These are phyloP conservation scores for Sporobolomyces roseus DNA, from an alignment of 768 basidiomycete genomes.

Conservation along the genomic window DNA sequence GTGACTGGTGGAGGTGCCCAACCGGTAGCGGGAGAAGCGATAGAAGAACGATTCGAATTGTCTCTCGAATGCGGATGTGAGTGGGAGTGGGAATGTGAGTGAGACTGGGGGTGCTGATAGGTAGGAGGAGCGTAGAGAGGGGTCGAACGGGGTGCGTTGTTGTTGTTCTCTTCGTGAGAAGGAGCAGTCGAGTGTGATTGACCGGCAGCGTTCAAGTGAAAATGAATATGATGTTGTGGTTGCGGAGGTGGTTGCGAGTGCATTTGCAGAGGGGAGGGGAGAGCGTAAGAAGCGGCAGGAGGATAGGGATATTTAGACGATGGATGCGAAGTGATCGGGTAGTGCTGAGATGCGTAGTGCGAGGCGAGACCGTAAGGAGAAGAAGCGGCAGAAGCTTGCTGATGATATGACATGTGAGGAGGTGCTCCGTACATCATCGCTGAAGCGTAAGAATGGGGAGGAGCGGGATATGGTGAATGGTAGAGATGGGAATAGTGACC, in stretches of 20 bases:
- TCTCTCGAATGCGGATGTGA: background rate
- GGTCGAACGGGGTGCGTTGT: background rate
- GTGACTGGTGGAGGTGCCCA: background rate
- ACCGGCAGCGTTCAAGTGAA: background rate
- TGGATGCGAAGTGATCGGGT: too few species aligned
- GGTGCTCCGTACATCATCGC: background rate
- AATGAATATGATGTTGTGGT: background rate
- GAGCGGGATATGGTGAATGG: background rate
- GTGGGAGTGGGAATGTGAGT: background rate
- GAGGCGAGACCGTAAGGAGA: background rate
- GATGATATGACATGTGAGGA: too few species aligned
- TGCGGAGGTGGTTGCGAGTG: background rate
- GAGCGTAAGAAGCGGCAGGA: background rate
- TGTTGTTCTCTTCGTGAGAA: background rate
- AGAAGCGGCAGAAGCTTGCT: background rate
- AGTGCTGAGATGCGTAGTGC: too few species aligned
- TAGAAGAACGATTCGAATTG: slow-evolving; percentile 3
- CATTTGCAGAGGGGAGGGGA: too few species aligned
- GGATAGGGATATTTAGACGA: background rate
- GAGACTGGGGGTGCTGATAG: background rate
- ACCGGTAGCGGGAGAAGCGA: background rate
- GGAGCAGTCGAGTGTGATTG: background rate
- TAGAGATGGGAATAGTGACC: too few species aligned
- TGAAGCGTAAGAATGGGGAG: background rate
- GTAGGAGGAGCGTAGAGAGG: background rate